These are phyloP conservation scores for Nicotiana knightiana DNA, from an alignment of 257 asterid genomes.

Conservation along the genomic window DNA sequence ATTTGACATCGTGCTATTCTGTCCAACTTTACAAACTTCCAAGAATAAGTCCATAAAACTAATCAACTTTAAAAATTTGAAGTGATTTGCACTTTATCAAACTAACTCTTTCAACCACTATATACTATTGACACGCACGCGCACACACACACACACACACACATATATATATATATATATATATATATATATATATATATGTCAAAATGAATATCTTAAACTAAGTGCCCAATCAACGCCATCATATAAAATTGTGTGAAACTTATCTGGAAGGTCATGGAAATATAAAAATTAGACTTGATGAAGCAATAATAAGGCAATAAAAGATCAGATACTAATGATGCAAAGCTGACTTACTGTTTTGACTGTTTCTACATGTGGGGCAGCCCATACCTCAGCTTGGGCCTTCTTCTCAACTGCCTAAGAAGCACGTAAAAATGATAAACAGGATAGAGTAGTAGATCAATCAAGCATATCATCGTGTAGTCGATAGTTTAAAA, in stretches of 20 bases:
- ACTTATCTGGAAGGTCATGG: background rate
- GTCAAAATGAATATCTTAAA: background rate
- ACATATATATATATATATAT: too few species aligned
- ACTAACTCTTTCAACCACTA: too few species aligned
- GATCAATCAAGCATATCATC: constrained; percentile 13
- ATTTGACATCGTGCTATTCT: background rate
- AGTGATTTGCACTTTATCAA: too few species aligned
- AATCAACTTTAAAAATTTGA: too few species aligned
- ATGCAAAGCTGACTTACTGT: constrained; percentile 46
- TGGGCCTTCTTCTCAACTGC: constrained; percentile 70
- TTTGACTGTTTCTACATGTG: constrained; percentile 68
- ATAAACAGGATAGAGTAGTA: constrained; percentile 2
- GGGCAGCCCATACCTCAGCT: constrained; percentile 83
- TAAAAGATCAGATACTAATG: background rate
- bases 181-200: too few species aligned
- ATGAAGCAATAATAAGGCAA: background rate
- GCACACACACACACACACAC: too few species aligned
- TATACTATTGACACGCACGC: too few species aligned
- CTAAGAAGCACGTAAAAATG: constrained; percentile 28
- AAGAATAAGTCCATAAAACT: background rate
- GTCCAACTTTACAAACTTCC: background rate
- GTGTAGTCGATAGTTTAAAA: background rate
- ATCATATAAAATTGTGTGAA: background rate
- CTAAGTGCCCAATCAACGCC: background rate
- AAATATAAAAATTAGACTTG: background rate